phyloP scores from a whole-genome alignment of 768 basidiomycete genomes.

The Amanita inopinata region DNA sequence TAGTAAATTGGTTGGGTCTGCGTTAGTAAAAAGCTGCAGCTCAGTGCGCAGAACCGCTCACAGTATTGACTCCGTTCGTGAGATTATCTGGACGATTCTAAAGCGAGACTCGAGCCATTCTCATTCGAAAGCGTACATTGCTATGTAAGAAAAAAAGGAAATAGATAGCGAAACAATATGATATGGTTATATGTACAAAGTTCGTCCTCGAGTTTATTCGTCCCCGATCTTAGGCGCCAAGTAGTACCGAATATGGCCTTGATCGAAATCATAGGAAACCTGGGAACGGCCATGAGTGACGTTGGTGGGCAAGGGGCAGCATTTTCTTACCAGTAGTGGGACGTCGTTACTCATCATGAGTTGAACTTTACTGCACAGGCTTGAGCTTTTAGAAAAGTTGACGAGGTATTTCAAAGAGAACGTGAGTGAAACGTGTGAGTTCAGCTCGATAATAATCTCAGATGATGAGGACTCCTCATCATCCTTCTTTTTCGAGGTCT shows the following conservation, averaged over 20 bases:
- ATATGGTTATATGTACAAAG: not conserved
- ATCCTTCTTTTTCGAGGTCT: constrained; percentile 38
- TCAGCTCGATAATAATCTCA: constrained; percentile 74
- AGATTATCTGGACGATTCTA: too few relatives aligned
- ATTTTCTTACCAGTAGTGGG: constrained; percentile 61
- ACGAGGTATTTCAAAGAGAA: constrained; percentile 96
- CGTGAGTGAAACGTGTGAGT: constrained; percentile 82
- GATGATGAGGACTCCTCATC: constrained; percentile 14
- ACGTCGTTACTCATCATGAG: constrained; percentile 92
- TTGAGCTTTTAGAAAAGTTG: constrained; percentile 89
- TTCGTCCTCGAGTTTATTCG: constrained; percentile 38
- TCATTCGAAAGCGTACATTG: too few relatives aligned
- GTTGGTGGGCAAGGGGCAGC: not conserved
- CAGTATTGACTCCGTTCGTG: too few relatives aligned
- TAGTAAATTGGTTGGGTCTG: too few relatives aligned
- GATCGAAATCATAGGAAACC: constrained; percentile 86
- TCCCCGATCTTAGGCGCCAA: constrained; percentile 94
- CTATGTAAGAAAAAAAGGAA: too few relatives aligned
- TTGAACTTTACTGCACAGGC: constrained; percentile 61
- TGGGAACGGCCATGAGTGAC: constrained; percentile 18
- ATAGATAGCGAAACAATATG: too few relatives aligned
- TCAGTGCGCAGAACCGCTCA: too few relatives aligned
- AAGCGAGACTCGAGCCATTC: too few relatives aligned
- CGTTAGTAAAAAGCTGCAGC: too few relatives aligned
- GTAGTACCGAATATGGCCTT: constrained; percentile 89